These are phyloP conservation scores for Phytophthora parvispora DNA, from an alignment of 352 stramenopile genomes.

Conservation along the genomic window DNA sequence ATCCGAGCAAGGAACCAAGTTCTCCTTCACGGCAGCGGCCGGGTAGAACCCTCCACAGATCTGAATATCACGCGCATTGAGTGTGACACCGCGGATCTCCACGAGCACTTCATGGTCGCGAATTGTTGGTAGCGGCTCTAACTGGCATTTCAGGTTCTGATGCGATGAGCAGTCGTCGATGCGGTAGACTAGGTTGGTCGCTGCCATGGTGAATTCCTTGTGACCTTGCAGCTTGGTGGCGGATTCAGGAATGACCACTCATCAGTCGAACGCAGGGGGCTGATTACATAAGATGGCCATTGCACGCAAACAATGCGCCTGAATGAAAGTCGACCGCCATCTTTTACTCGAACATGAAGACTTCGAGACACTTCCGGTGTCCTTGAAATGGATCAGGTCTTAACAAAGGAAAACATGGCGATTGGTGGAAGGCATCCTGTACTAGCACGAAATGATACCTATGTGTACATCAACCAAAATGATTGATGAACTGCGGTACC, in stretches of 20 bases:
- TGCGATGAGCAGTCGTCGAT: slow-evolving; percentile 33
- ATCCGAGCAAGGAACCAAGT: slow-evolving; percentile 36
- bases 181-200: slow-evolving; percentile 27
- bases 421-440: too few relatives aligned
- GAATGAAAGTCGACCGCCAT: slow-evolving; percentile 13
- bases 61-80: slow-evolving; percentile 34
- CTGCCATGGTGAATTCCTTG: slow-evolving; percentile 11
- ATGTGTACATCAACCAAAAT: too few relatives aligned
- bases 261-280: neutral
- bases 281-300: slow-evolving; percentile 13
- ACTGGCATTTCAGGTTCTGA: slow-evolving; percentile 22
- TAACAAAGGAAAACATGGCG: too few relatives aligned
- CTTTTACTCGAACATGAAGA: too few relatives aligned
- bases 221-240: slow-evolving; percentile 1
- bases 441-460: too few relatives aligned
- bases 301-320: slow-evolving; percentile 18
- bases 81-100: slow-evolving; percentile 31
- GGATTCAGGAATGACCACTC: slow-evolving; percentile 10
- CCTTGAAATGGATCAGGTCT: too few relatives aligned
- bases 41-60: slow-evolving; percentile 30
- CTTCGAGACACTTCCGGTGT: too few relatives aligned
- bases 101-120: slow-evolving; percentile 34
- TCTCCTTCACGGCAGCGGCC: slow-evolving; percentile 17
- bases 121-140: slow-evolving; percentile 19
- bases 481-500: too few relatives aligned